phyloP scores from a whole-genome alignment of 1,284 basidiomycete genomes.

The Hymenochaete sp. region DNA sequence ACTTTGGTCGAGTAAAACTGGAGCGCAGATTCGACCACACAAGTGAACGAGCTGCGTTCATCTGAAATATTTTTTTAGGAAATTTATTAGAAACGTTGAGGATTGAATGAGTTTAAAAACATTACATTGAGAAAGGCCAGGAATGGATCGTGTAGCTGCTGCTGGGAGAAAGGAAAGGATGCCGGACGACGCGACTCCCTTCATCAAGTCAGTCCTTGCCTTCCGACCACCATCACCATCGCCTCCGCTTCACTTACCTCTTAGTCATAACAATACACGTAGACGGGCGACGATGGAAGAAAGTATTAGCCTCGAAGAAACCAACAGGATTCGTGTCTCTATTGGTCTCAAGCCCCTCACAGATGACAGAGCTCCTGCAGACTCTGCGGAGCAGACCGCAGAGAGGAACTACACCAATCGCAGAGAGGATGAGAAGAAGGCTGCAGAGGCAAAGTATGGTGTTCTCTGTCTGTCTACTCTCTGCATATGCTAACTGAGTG shows the following conservation, averaged over 20 bases:
- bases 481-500: not conserved
- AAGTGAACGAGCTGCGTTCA: constrained; percentile 10
- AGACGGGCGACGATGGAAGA: constrained; percentile 58
- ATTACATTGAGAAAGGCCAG: no score
- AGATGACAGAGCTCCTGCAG: constrained; percentile 57
- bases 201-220: not conserved
- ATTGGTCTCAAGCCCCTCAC: constrained; percentile 92
- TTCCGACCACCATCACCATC: not conserved
- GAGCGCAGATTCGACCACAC: constrained; percentile 10
- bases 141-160: no score
- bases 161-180: no score
- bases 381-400: constrained; percentile 71
- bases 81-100: not conserved
- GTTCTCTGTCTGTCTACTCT: constrained; percentile 5
- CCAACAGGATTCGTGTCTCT: constrained; percentile 92
- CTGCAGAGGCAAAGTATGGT: constrained; percentile 67
- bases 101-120: not conserved
- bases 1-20: constrained; percentile 5
- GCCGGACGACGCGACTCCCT: not conserved
- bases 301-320: constrained; percentile 92
- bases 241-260: not conserved
- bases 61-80: constrained; percentile 3
- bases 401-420: constrained; percentile 77
- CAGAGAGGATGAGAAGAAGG: constrained; percentile 61
- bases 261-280: no score